Percentiles rank a stretch among this genome's conserved stretches.
Evolutionary conservation across 169 alveolate genomes (phyloP).

Genomic region (Plasmodium billcollinsi): DNA sequence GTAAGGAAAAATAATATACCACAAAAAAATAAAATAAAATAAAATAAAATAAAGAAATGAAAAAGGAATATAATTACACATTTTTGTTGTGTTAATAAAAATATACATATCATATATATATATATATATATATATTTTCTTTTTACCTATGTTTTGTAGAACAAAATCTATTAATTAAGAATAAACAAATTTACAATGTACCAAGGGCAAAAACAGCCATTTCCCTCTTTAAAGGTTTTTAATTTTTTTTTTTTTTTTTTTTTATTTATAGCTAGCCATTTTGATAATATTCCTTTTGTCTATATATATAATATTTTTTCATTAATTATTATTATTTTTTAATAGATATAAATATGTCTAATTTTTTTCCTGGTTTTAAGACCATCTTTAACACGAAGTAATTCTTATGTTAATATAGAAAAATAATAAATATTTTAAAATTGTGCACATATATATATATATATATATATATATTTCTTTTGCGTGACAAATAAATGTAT

Average conservation of each 20-base stretch:
- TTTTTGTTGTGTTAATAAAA: background rate
- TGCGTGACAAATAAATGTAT: background rate
- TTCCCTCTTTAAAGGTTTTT: slow-evolving; percentile 45
- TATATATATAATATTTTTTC: background rate
- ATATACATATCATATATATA: background rate
- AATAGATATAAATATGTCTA: slow-evolving; percentile 22
- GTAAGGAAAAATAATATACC: slow-evolving; percentile 14
- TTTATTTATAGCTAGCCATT: background rate
- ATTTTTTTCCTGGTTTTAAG: slow-evolving; percentile 66
- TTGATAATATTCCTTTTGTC: background rate
- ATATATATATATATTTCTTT: background rate
- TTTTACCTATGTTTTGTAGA: slow-evolving; percentile 2
- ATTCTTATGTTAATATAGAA: background rate
- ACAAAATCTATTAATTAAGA: slow-evolving; percentile 20
- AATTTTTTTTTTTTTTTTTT: slow-evolving; percentile 7
- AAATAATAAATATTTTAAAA: background rate
- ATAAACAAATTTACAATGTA: slow-evolving; percentile 2
- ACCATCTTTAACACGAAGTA: slow-evolving; percentile 63
- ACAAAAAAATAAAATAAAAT: too few relatives aligned
- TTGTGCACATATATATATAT: background rate
- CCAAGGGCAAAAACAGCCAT: slow-evolving; percentile 31
- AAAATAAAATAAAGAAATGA: too few relatives aligned
- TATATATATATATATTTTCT: background rate
- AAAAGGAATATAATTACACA: too few relatives aligned
- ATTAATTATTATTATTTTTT: background rate